Evolutionary conservation across 2,329 filamentous ascomycete genomes (phyloP), one percentile per base, ranked within the genome.

Genomic region (Ceratocystiopsis minuta): DNA sequence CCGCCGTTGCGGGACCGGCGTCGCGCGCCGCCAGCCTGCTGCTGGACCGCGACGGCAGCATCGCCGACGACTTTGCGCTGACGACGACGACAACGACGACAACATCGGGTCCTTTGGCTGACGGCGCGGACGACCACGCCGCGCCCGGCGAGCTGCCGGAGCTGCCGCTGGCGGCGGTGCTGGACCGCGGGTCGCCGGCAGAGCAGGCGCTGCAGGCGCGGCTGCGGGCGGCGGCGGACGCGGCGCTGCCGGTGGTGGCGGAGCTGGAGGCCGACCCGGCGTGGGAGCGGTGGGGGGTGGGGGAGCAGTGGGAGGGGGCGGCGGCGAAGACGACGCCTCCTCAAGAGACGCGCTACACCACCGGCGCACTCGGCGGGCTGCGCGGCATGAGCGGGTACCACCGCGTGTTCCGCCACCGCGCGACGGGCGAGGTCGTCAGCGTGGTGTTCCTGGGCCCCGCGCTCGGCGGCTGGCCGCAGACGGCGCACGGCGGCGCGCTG

Each of bases 401-500:
- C 62, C 67, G 70, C 50, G 59, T 80, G 2, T 86, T 82, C 53
- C 73, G 68, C 63, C 73, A 81, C 53, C 52, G 60, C 4, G 56
- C 57, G 28, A 71, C 74, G 7, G 66, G 72, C 49, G 70, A 74
- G 50, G 56, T 75, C 32, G 60, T 78, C 12, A 70, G 66, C 39
- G 65, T 86, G n/a, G 62, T 86, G 5, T 80, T 68, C 63, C 67
- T 86, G 42, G 82, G 81, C 7, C 56, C 63, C n/a, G 70, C 64
- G 1, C 54, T 79, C 16, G 63, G 68, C 38, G 80, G 82, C 4
- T 87, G 79, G 78, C 80, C 80, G 2, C 68, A 70, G 13, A 64
- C 81, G 35, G 73, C 75, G 40, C 81, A 88, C 59, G 81, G 81
- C 43, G 81, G 81, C 14, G 64, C 68, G 7, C 65, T 81, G 39